These are phyloP conservation scores for Triticum timopheevii DNA, from an alignment of 176 grass and related monocot species.

Conservation along the genomic window DNA sequence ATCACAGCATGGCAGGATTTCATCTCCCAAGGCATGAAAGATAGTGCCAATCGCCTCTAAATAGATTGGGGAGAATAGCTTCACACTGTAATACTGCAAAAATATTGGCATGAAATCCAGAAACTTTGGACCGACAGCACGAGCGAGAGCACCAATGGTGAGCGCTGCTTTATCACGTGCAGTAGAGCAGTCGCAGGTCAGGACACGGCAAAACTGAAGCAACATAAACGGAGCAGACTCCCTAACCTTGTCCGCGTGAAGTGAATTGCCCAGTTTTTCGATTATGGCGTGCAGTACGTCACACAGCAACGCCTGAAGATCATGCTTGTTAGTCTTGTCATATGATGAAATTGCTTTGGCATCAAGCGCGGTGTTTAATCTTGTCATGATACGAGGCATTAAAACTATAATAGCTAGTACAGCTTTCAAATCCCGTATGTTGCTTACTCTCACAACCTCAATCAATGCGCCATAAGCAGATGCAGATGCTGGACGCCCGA, in stretches of 20 bases:
- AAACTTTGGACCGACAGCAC: conserved; percentile 74
- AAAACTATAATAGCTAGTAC: conserved; percentile 48
- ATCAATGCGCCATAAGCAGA: conserved; percentile 81
- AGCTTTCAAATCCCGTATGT: conserved; percentile 31
- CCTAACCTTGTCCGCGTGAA: background rate
- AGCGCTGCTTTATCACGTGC: conserved; percentile 95
- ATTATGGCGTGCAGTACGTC: conserved; percentile 80
- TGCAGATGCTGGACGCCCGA: conserved; percentile 43
- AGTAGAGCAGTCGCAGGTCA: conserved; percentile 70
- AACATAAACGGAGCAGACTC: conserved; percentile 57
- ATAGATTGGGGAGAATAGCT: conserved; percentile 81
- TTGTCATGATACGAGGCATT: conserved; percentile 72
- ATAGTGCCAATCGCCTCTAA: conserved; percentile 84
- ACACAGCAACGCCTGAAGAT: conserved; percentile 78
- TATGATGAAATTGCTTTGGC: conserved; percentile 58
- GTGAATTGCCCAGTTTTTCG: conserved; percentile 61
- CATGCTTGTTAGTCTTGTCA: conserved; percentile 72
- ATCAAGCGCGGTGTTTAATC: conserved; percentile 70
- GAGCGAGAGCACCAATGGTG: conserved; percentile 79
- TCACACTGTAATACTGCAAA: conserved; percentile 82
- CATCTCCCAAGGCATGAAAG: conserved; percentile 74
- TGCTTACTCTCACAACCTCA: conserved; percentile 81
- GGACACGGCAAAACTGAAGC: conserved; percentile 73
- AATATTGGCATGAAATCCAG: conserved; percentile 71
- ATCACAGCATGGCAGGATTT: conserved; percentile 77